A percentile compares a stretch with the other conserved stretches of the same genome.
These are phyloP conservation scores for Boletellus deceptivus DNA, from an alignment of 1,284 basidiomycete genomes.

Conservation along the genomic window DNA sequence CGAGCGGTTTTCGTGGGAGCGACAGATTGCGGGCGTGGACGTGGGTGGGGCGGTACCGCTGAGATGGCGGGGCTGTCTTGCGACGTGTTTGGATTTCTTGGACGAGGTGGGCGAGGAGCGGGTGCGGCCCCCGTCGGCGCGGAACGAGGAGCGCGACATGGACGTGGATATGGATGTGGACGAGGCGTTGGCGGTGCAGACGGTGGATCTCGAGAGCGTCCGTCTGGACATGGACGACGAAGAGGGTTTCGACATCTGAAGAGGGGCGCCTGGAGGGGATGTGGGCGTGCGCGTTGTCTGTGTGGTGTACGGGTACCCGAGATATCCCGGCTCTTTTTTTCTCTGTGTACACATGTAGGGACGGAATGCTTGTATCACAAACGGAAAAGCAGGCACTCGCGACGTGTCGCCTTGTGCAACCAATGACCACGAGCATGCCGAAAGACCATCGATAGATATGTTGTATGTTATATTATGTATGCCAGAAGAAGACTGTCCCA, in stretches of 20 bases:
- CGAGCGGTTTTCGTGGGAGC: conserved; percentile 66
- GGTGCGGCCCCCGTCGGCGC: not conserved
- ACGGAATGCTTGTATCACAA: too few species aligned
- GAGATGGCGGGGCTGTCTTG: conserved; percentile 64
- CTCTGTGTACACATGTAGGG: too few species aligned
- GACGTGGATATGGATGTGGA: conserved; percentile 17
- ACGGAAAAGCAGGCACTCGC: too few species aligned
- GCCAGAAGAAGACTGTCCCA: too few species aligned
- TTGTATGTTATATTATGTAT: too few species aligned
- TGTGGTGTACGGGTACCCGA: too few species aligned
- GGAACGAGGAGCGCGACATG: conserved; percentile 4
- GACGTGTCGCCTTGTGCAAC: too few species aligned
- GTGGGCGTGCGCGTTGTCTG: too few species aligned
- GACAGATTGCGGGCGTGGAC: conserved; percentile 47
- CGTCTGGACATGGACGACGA: conserved; percentile 24
- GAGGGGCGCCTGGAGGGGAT: too few species aligned
- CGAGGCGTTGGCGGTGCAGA: conserved; percentile 31
- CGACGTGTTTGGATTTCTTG: conserved; percentile 62
- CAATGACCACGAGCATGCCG: too few species aligned
- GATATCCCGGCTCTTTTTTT: too few species aligned
- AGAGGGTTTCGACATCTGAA: conserved; percentile 16
- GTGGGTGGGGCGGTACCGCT: conserved; percentile 60
- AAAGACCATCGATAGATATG: too few species aligned
- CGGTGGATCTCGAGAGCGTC: conserved; percentile 28
- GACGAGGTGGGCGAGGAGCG: conserved; percentile 20